These are phyloP conservation scores for Solanum chacoense DNA, from an alignment of 305 asterid species.

Conservation along the genomic window DNA sequence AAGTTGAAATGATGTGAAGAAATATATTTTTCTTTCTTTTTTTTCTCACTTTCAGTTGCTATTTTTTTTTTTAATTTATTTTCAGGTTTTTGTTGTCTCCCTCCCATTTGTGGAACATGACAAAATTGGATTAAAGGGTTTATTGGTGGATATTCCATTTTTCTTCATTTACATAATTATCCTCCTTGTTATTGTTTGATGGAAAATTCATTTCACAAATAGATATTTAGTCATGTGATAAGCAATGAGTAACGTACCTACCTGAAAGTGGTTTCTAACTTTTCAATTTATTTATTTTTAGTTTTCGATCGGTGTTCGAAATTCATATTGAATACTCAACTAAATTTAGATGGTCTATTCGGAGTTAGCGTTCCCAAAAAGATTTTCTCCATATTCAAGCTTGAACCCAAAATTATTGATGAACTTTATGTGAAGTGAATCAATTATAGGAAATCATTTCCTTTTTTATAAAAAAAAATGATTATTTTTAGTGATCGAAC, in stretches of 20 bases:
- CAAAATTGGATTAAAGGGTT: background rate
- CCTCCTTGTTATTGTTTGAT: background rate
- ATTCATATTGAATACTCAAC: too few relatives aligned
- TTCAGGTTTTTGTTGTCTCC: background rate
- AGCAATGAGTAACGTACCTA: background rate
- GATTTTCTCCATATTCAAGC: accelerated
- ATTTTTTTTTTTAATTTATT: background rate
- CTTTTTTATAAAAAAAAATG: background rate
- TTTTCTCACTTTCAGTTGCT: background rate
- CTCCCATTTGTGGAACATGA: background rate
- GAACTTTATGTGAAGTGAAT: background rate
- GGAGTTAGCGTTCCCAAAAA: too few relatives aligned
- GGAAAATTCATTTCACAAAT: background rate
- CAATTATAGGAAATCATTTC: too few relatives aligned
- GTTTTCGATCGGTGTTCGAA: too few relatives aligned
- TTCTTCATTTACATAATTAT: background rate
- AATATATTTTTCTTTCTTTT: background rate
- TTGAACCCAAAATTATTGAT: too few relatives aligned
- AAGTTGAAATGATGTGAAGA: background rate
- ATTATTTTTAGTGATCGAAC: too few relatives aligned
- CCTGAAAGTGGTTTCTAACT: background rate
- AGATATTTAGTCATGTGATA: background rate
- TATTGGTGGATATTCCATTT: background rate
- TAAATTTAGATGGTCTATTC: too few relatives aligned
- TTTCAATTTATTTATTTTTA: background rate